These are phyloP conservation scores for Triticum dicoccoides DNA, from an alignment of 176 grass and related monocot species.

Conservation along the genomic window DNA sequence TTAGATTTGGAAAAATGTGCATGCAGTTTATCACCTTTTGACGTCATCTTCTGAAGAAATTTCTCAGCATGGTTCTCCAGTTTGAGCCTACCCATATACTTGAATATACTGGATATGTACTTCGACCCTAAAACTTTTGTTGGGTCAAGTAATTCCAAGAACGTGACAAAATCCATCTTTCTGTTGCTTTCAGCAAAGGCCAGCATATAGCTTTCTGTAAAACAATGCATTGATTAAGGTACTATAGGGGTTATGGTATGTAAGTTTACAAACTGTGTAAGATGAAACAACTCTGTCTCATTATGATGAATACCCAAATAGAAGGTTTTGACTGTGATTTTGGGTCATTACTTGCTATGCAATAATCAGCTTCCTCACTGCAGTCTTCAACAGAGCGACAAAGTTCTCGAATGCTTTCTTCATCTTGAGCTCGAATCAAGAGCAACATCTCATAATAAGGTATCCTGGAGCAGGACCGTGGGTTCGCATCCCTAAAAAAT, in stretches of 20 bases:
- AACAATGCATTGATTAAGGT: conserved; percentile 19
- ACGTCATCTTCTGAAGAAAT: conserved; percentile 59
- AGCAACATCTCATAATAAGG: conserved; percentile 91
- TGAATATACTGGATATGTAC: conserved; percentile 70
- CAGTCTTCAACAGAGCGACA: conserved; percentile 38
- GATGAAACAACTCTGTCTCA: conserved; percentile 17
- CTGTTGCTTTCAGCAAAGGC: conserved; percentile 84
- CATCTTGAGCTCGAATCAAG: conserved; percentile 63
- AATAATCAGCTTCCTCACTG: conserved; percentile 43
- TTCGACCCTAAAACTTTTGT: conserved; percentile 56
- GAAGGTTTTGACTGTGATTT: conserved; percentile 17
- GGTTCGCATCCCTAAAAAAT: conserved; percentile 73
- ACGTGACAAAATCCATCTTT: conserved; percentile 51
- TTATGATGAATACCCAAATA: neutral
- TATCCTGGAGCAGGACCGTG: conserved; percentile 48
- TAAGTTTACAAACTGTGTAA: conserved; percentile 1
- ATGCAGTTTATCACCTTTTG: conserved; percentile 49
- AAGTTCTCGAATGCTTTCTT: conserved; percentile 66
- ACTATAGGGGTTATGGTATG: conserved; percentile 6
- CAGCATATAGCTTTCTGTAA: conserved; percentile 83
- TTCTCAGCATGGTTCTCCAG: conserved; percentile 52
- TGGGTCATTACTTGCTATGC: conserved; percentile 52
- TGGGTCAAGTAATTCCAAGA: conserved; percentile 67
- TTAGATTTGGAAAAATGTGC: neutral
- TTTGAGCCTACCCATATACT: conserved; percentile 61